Conservation (phyloP, 495 filamentous ascomycete genomes). For the Penicillium fimorum region DNA sequence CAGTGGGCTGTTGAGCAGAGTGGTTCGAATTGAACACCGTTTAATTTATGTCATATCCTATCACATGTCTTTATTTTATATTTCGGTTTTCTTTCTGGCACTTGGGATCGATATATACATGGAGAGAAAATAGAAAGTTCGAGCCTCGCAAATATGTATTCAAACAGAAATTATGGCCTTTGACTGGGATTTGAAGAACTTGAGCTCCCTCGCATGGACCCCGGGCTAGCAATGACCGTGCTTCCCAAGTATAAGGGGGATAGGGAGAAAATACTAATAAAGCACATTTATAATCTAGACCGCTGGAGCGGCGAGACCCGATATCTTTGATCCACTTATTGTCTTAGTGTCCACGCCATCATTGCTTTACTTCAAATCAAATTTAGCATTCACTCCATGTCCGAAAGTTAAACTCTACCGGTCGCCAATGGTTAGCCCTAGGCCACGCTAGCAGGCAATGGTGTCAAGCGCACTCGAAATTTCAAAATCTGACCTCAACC, state of each 20-base stretch:
- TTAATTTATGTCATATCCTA: neutral
- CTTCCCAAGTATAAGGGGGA: too few relatives aligned
- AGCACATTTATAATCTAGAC: too few relatives aligned
- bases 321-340: too few relatives aligned
- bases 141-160: neutral
- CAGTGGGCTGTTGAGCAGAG: conserved; percentile 28
- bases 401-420: too few relatives aligned
- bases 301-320: too few relatives aligned
- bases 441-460: neutral
- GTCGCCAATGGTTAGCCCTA: neutral
- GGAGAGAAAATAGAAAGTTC: neutral
- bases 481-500: neutral
- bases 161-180: neutral
- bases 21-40: neutral
- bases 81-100: neutral
- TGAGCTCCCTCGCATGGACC: neutral
- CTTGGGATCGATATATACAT: neutral
- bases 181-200: neutral
- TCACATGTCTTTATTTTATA: neutral
- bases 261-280: too few relatives aligned
- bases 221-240: too few relatives aligned
- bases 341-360: too few relatives aligned
- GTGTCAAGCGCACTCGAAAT: neutral
- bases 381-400: too few relatives aligned
- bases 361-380: too few relatives aligned